These are phyloP conservation scores for Chlorophyllum brunneum DNA, from an alignment of 768 basidiomycete species.

Conservation along the genomic window DNA sequence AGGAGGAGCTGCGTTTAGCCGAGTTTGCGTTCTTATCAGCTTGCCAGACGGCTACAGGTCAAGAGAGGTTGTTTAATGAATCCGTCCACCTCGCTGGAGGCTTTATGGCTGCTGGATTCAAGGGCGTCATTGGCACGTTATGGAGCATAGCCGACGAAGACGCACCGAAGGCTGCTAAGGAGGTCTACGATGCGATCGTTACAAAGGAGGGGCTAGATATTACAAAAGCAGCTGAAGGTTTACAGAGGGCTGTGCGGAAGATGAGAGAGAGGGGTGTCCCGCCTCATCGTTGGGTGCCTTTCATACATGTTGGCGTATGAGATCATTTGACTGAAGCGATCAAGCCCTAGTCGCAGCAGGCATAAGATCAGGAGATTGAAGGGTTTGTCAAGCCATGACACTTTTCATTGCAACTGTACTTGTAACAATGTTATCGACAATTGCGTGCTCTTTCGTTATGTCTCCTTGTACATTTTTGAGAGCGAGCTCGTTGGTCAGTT, in stretches of 20 bases:
- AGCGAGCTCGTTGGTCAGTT: constrained; percentile 53
- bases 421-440: constrained; percentile 65
- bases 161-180: constrained; percentile 27
- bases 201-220: neutral
- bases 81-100: constrained; percentile 37
- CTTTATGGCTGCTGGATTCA: constrained; percentile 31
- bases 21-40: constrained; percentile 42
- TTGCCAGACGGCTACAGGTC: constrained; percentile 39
- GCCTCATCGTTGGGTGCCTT: neutral
- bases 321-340: too few species aligned
- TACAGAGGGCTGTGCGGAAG: neutral
- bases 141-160: constrained; percentile 37
- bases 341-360: too few species aligned
- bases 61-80: constrained; percentile 21
- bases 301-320: neutral
- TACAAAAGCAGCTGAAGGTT: neutral
- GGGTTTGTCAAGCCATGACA: constrained; percentile 36
- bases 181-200: constrained; percentile 14
- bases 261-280: neutral
- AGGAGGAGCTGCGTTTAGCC: constrained; percentile 19
- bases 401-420: constrained; percentile 82
- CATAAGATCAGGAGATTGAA: neutral
- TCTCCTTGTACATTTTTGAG: constrained; percentile 32
- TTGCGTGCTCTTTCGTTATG: constrained; percentile 28
- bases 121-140: constrained; percentile 37